These are phyloP conservation scores for Quercus glauca DNA, from an alignment of 306 rosid genomes.

Conservation along the genomic window DNA sequence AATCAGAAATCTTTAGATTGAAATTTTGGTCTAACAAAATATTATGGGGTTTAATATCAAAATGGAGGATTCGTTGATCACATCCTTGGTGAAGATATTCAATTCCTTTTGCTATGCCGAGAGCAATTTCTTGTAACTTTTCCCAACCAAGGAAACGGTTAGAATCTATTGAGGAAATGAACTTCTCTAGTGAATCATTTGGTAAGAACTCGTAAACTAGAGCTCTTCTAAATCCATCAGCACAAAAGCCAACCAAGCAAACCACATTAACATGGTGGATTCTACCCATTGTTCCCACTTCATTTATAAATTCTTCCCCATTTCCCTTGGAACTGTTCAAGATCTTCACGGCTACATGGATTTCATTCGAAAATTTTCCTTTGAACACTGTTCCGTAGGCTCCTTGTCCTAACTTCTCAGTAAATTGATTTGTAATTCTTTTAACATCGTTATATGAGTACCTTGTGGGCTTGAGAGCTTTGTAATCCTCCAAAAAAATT, in stretches of 20 bases:
- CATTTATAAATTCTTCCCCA: not conserved
- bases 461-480: conserved; percentile 20
- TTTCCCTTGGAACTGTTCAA: not conserved
- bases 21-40: conserved; percentile 8
- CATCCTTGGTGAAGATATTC: conserved; percentile 24
- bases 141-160: conserved; percentile 31
- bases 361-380: no score
- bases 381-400: no score
- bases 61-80: no score
- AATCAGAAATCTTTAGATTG: conserved; percentile 12
- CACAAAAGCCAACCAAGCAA: conserved; percentile 23
- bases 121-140: conserved; percentile 26
- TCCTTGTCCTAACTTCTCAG: no score
- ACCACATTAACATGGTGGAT: not conserved
- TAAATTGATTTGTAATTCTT: no score
- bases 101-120: not conserved
- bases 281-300: not conserved
- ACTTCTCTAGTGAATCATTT: conserved; percentile 19
- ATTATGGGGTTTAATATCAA: conserved; percentile 3
- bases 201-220: conserved; percentile 24
- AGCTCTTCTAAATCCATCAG: conserved; percentile 24
- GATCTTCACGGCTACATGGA: not conserved
- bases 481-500: conserved; percentile 22
- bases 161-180: conserved; percentile 21
- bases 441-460: no score